Percentiles rank a stretch among this genome's conserved stretches.
Evolutionary conservation across 768 basidiomycete genomes (phyloP).

Genomic region (Gautieria morchelliformis): DNA sequence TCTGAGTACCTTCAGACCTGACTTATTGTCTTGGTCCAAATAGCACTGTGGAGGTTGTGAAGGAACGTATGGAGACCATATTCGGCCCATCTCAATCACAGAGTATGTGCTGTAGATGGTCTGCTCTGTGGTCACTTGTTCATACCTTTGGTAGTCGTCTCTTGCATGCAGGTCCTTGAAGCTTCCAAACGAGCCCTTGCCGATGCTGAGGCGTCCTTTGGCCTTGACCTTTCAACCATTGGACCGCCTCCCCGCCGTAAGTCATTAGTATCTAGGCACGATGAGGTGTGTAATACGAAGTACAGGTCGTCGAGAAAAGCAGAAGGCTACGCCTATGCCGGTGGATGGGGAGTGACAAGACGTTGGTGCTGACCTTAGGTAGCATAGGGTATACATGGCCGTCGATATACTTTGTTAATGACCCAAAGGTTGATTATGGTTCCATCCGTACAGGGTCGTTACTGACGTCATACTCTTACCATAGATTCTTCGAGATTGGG

Average conservation of each 20-base stretch:
- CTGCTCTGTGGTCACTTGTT: neutral
- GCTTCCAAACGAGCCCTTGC: neutral
- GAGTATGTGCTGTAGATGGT: slow-evolving; percentile 10
- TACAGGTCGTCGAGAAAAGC: too few species aligned
- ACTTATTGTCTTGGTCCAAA: neutral
- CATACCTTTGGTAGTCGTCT: neutral
- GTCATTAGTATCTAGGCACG: neutral
- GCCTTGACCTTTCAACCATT: neutral
- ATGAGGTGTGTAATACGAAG: too few species aligned
- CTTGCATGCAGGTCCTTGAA: neutral
- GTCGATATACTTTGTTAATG: too few species aligned
- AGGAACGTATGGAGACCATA: slow-evolving; percentile 21
- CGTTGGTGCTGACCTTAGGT: too few species aligned
- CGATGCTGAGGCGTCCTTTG: neutral
- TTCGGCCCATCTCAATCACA: slow-evolving; percentile 18
- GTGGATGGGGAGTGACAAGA: too few species aligned
- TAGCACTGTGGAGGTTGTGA: slow-evolving; percentile 18
- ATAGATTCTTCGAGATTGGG: too few species aligned
- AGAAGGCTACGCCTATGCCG: too few species aligned
- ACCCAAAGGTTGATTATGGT: too few species aligned
- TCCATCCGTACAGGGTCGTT: too few species aligned
- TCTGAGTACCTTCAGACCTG: neutral
- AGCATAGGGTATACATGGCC: too few species aligned
- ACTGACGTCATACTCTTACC: too few species aligned
- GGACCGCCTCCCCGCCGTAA: neutral